phyloP scores from a whole-genome alignment of 2,329 filamentous ascomycete genomes.

The Colletotrichum sp. region DNA sequence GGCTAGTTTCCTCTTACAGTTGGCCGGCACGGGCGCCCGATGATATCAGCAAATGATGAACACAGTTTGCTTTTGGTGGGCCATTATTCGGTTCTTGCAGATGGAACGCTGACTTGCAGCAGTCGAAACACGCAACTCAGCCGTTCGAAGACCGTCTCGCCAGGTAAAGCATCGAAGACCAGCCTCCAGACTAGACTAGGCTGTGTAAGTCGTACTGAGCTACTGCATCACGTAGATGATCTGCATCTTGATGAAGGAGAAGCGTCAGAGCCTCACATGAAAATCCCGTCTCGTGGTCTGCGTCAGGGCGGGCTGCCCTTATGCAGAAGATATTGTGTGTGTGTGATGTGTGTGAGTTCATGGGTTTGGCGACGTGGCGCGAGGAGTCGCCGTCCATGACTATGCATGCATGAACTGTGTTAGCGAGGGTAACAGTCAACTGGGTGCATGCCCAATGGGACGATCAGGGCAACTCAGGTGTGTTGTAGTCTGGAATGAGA shows the following conservation, averaged over 20 bases:
- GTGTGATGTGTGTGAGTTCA: neutral
- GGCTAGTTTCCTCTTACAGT: neutral
- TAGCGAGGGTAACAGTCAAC: neutral
- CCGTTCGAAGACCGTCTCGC: neutral
- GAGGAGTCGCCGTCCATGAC: neutral
- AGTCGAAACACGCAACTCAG: neutral
- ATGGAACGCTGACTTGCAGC: neutral
- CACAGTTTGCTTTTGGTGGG: neutral
- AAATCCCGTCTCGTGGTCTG: neutral
- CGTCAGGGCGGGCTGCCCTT: neutral
- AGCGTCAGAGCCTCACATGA: neutral
- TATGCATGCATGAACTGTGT: slow-evolving; percentile 1
- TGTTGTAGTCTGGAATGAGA: neutral
- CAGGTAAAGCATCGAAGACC: neutral
- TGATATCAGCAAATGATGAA: neutral
- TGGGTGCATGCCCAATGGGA: neutral
- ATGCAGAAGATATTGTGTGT: neutral
- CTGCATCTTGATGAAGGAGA: neutral
- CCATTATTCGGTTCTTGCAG: neutral
- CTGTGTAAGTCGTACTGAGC: neutral
- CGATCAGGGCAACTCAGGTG: neutral
- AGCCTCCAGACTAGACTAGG: neutral
- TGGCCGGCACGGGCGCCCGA: neutral
- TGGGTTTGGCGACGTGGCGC: slow-evolving; percentile 1
- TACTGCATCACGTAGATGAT: neutral